phyloP scores from a whole-genome alignment of 176 grass and related monocot genomes.

The Aegilops longissima region DNA sequence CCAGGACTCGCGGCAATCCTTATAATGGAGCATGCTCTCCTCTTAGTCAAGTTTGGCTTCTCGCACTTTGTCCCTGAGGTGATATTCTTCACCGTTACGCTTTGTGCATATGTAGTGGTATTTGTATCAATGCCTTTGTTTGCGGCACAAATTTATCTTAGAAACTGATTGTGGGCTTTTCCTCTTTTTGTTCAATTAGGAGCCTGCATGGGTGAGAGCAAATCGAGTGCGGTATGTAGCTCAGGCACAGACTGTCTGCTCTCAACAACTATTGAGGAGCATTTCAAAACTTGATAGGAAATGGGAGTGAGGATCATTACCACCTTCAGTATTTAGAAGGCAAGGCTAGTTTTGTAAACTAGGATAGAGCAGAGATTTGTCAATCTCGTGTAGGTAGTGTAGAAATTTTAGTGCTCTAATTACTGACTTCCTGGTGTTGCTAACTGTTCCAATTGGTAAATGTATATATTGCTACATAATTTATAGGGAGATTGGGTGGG shows the following conservation, averaged over 20 bases:
- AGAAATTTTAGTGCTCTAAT: constrained; percentile 24
- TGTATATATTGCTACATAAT: constrained; percentile 24
- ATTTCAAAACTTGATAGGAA: constrained; percentile 62
- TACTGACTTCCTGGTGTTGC: not conserved
- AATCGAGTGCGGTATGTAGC: constrained; percentile 70
- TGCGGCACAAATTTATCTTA: not conserved
- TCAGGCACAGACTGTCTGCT: constrained; percentile 80
- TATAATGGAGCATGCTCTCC: constrained; percentile 87
- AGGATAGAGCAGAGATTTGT: constrained; percentile 22
- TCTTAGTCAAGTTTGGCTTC: constrained; percentile 95
- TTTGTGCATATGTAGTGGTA: not conserved
- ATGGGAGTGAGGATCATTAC: constrained; percentile 44
- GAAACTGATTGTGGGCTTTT: constrained; percentile 30
- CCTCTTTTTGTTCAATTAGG: constrained; percentile 40
- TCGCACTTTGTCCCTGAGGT: constrained; percentile 98
- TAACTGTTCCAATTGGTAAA: constrained; percentile 27
- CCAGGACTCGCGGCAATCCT: constrained; percentile 91
- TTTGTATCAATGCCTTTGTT: not conserved
- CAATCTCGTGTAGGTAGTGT: not conserved
- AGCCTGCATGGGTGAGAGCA: constrained; percentile 91
- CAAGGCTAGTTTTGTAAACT: constrained; percentile 59
- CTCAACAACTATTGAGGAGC: constrained; percentile 69
- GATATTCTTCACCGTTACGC: constrained; percentile 19
- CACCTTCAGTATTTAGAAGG: constrained; percentile 4
- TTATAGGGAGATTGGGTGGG: not conserved